Evolutionary conservation across 176 grass and related monocot species (phyloP), one percentile per base, ranked within the genome.

Genomic region (Bothriochloa decipiens): DNA sequence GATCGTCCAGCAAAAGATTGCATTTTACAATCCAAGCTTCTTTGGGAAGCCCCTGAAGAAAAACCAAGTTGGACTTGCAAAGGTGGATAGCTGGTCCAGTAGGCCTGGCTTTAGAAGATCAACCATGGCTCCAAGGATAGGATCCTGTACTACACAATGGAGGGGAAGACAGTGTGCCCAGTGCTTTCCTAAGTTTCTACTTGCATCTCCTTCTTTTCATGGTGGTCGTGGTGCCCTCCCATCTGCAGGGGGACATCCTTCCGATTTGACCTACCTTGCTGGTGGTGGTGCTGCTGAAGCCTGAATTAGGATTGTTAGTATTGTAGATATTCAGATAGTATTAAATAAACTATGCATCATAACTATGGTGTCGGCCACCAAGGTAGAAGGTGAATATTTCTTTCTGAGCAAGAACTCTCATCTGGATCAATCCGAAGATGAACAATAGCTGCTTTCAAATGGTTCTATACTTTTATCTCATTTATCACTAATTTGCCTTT

Each of bases 201-300:
- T 95, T 80, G 80, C 93, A 18, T 93, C 93, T 81, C 93, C 93
- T 84, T 88, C 93, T 84, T 95, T 95, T 79, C 93, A 95, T 88
- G 90, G 93, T 63, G 93, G 90, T 12, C 88, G 90, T 13, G 93
- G 93, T 88, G 93, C 93, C 88, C 93, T 95, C 87, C 93, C 93
- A 29, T 95, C 93, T 79, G 93, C 93, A 70, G 93, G 93, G 77
- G 93, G 93, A 86, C 93, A 95, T 92, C 93, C 93, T 87, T 92
- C 93, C 6, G 93, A 95, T 87, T 79, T 95, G 42, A 95, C 93
- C 43, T 89, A 90, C 80, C 88, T 95, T 71, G 93, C 93, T 11
- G 93, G 93, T 1, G 93, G 93, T 61, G 93, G 93, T 83, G 68
- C 72, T 75, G 40, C 39, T 79, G 68, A 84, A 85, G 52, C 70